Evolutionary conservation across 768 basidiomycete species (phyloP).

Genomic region (Leucocoprinus leucothites): DNA sequence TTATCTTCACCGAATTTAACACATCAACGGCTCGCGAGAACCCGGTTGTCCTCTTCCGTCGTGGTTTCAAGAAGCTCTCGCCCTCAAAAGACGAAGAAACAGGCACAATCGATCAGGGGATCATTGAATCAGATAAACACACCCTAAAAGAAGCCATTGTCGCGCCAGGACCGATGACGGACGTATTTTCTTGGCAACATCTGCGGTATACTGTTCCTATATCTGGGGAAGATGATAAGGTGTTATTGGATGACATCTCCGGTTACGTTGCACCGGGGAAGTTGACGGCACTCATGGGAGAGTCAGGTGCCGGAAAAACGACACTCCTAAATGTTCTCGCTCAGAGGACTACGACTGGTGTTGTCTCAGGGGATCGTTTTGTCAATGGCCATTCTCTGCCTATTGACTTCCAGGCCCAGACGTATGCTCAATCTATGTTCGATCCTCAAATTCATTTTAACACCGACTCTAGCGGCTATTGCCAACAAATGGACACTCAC

Average conservation of each 20-base stretch:
- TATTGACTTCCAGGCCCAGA: constrained; percentile 62
- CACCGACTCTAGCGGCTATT: constrained; percentile 50
- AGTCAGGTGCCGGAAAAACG: constrained; percentile 51
- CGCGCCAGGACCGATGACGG: constrained; percentile 32
- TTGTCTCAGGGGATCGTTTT: constrained; percentile 49
- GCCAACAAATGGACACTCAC: constrained; percentile 85
- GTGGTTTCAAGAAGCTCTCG: constrained; percentile 33
- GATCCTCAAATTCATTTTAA: background rate
- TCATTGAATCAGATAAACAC: constrained; percentile 21
- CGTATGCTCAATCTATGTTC: constrained; percentile 23
- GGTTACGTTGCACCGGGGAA: constrained; percentile 84
- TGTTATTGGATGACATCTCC: constrained; percentile 66
- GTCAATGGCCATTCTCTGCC: constrained; percentile 55
- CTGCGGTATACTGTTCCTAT: constrained; percentile 69
- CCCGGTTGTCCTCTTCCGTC: constrained; percentile 62
- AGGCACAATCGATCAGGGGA: constrained; percentile 18
- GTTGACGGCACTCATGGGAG: constrained; percentile 76
- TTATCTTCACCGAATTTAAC: constrained; percentile 56
- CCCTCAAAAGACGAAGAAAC: constrained; percentile 18
- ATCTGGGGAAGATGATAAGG: constrained; percentile 37
- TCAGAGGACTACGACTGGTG: constrained; percentile 42
- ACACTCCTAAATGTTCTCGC: constrained; percentile 60
- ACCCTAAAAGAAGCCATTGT: constrained; percentile 21
- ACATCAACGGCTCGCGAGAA: constrained; percentile 33
- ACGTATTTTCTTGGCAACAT: constrained; percentile 82